A percentile compares a stretch with the other conserved stretches of the same genome.
Conservation (phyloP, 192 early-diverging fungal species). For the Phlyctochytrium planicorne region DNA sequence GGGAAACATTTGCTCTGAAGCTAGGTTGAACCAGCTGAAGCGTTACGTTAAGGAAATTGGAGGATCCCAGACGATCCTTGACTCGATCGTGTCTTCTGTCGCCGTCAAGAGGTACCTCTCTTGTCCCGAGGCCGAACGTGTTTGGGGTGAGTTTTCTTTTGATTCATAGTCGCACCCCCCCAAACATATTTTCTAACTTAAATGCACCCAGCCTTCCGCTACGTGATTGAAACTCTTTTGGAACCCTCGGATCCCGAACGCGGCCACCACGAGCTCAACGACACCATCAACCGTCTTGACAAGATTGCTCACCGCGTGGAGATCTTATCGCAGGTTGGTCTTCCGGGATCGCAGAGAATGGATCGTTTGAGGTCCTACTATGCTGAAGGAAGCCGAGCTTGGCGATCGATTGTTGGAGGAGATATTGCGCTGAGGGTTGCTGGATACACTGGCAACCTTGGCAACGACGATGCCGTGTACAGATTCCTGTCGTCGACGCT, state of each 20-base stretch:
- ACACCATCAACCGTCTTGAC: slow-evolving; percentile 3
- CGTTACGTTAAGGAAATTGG: not conserved
- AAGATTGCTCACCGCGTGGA: slow-evolving; percentile 22
- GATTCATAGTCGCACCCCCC: not conserved
- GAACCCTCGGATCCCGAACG: not conserved
- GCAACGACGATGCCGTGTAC: slow-evolving; percentile 19
- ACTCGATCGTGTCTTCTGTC: not conserved
- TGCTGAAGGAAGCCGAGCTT: slow-evolving; percentile 12
- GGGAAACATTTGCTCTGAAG: not conserved
- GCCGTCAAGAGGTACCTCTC: slow-evolving; percentile 23
- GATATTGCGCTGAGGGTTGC: slow-evolving; percentile 18
- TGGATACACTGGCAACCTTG: slow-evolving; percentile 19
- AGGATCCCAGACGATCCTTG: not conserved
- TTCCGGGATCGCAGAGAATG: slow-evolving; percentile 10
- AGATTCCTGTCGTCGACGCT: not conserved
- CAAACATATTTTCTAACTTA: not conserved
- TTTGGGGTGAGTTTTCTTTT: slow-evolving; percentile 11
- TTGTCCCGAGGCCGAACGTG: slow-evolving; percentile 11
- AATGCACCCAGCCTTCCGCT: slow-evolving; percentile 11
- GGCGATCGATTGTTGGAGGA: slow-evolving; percentile 18
- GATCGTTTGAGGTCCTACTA: slow-evolving; percentile 18
- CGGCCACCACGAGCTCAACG: not conserved
- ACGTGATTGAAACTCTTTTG: slow-evolving; percentile 13
- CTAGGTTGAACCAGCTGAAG: not conserved
- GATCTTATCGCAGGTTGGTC: slow-evolving; percentile 18